phyloP scores from a whole-genome alignment of 163 green algal species.

The Chloromonas sp. region DNA sequence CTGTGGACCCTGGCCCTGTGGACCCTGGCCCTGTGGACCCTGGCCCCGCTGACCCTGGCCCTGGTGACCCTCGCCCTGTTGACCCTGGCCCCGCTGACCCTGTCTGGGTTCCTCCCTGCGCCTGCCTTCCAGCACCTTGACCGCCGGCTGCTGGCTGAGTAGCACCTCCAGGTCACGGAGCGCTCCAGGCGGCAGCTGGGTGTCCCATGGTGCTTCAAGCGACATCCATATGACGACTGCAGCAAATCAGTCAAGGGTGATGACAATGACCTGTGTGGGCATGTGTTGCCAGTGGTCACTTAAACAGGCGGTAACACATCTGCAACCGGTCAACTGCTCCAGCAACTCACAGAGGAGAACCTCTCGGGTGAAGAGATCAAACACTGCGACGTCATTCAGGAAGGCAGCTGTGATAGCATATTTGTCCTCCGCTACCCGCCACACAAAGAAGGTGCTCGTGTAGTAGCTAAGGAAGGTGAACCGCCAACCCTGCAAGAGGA shows the following conservation, averaged over 20 bases:
- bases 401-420: background rate
- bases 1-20: no score
- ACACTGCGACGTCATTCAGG: background rate
- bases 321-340: background rate
- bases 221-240: conserved; percentile 1
- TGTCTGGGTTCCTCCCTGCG: background rate
- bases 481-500: background rate
- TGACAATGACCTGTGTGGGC: background rate
- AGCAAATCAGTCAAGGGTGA: background rate
- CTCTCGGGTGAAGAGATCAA: background rate
- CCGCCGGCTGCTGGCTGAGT: background rate
- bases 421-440: background rate
- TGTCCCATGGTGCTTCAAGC: background rate
- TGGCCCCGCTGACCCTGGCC: no score
- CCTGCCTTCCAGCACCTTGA: background rate
- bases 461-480: background rate
- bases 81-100: no score
- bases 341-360: background rate
- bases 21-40: no score
- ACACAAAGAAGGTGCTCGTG: background rate
- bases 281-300: background rate
- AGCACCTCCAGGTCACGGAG: background rate
- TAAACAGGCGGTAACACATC: background rate
- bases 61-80: no score
- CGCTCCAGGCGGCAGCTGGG: background rate